Percentiles rank a stretch among this genome's conserved stretches.
Conservation (phyloP, 345 rosid genomes). For the Eucalyptus pauciflora region DNA sequence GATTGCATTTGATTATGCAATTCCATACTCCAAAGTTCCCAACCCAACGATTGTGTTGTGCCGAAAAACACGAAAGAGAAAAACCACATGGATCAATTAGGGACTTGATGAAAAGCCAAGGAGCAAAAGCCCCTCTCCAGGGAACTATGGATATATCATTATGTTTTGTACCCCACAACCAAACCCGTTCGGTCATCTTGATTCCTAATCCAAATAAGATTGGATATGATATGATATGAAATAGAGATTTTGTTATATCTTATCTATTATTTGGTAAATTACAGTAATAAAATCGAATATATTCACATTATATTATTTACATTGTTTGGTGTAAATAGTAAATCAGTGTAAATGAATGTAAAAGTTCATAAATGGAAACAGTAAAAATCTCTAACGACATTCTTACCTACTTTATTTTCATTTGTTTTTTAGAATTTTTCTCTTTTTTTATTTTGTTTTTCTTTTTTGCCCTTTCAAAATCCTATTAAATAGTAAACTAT, state of each 20-base stretch:
- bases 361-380: too few species aligned
- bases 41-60: background rate
- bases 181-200: background rate
- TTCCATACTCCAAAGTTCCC: background rate
- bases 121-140: background rate
- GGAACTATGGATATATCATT: background rate
- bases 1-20: background rate
- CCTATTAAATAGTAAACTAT: too few species aligned
- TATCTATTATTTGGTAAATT: accelerated
- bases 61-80: background rate
- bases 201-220: accelerated
- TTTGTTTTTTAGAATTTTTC: too few species aligned
- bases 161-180: background rate
- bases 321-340: accelerated
- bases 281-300: accelerated
- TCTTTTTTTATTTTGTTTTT: too few species aligned
- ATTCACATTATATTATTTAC: too few species aligned
- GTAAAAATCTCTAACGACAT: too few species aligned
- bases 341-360: too few species aligned
- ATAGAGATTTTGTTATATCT: too few species aligned
- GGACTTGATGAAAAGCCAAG: background rate
- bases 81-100: background rate
- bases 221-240: accelerated
- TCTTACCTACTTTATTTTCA: too few species aligned
- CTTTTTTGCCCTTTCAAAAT: too few species aligned